Conservation (phyloP, 768 basidiomycete species). For the Pleurotus cornucopiae region DNA sequence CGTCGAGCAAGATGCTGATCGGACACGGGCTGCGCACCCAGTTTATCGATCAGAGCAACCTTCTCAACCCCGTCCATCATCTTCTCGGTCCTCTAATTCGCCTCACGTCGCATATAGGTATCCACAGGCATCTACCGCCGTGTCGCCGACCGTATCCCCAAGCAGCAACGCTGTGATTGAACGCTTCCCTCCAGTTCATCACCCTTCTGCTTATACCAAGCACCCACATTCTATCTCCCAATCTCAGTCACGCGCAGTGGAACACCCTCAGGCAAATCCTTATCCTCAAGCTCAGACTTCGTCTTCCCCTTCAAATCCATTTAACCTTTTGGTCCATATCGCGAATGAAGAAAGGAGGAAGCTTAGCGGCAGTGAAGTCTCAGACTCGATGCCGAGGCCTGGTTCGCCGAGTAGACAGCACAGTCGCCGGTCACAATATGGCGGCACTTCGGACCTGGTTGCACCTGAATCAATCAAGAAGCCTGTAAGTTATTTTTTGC, state of each 20-base stretch:
- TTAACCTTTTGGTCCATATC: slow-evolving; percentile 65
- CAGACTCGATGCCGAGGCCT: slow-evolving; percentile 3
- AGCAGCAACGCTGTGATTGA: not conserved
- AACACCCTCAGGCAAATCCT: not conserved
- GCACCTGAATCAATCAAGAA: not conserved
- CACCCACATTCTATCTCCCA: slow-evolving; percentile 3
- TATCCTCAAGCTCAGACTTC: slow-evolving; percentile 6
- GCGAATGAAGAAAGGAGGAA: slow-evolving; percentile 63
- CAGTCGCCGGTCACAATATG: slow-evolving; percentile 9
- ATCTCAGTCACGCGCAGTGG: not conserved
- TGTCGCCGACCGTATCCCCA: slow-evolving; percentile 4
- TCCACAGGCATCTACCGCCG: slow-evolving; percentile 4
- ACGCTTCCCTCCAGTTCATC: slow-evolving; percentile 1
- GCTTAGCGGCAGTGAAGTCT: slow-evolving; percentile 23
- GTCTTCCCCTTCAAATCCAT: slow-evolving; percentile 8
- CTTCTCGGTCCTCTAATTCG: slow-evolving; percentile 10
- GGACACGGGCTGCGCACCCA: not conserved
- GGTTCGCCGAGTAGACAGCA: slow-evolving; percentile 1
- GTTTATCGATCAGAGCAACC: slow-evolving; percentile 3
- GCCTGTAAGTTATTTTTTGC: not conserved
- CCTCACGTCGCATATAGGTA: slow-evolving; percentile 17
- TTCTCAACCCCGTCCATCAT: slow-evolving; percentile 9
- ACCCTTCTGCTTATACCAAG: not conserved
- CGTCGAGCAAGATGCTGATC: not conserved
- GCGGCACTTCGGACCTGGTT: slow-evolving; percentile 8